Conservation (phyloP, 78 protist genomes). For the Creolimax fragrantissima region DNA sequence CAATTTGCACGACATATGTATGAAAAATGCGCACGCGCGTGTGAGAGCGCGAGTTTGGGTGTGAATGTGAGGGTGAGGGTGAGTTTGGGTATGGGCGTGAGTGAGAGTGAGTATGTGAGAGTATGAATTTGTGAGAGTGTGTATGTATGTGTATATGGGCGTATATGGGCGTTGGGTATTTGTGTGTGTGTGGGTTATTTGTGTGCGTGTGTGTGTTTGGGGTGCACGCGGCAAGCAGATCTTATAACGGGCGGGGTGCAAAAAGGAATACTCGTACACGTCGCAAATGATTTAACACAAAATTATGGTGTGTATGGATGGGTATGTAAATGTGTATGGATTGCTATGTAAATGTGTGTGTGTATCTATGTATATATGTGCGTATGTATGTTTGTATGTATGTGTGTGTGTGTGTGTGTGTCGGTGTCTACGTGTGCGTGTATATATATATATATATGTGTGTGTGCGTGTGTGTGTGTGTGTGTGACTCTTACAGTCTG, state of each 20-base stretch:
- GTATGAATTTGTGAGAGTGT: background rate
- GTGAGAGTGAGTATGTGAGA: background rate
- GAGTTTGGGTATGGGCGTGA: background rate
- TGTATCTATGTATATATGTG: background rate
- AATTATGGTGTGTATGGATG: too few relatives aligned
- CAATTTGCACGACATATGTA: too few relatives aligned
- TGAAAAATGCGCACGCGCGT: too few relatives aligned
- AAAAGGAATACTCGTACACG: too few relatives aligned
- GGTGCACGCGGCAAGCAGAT: background rate
- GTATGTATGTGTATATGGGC: background rate
- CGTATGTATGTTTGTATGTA: background rate
- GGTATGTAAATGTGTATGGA: background rate
- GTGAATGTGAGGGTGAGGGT: background rate
- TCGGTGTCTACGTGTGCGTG: too few relatives aligned
- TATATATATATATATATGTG: background rate
- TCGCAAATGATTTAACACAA: too few relatives aligned
- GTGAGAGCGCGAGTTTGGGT: background rate
- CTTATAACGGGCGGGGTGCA: too few relatives aligned
- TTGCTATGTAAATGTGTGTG: background rate
- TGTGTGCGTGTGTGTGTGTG: too few relatives aligned
- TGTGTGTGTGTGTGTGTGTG: background rate
- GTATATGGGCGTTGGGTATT: background rate
- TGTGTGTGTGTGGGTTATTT: background rate
- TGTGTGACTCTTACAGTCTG: too few relatives aligned
- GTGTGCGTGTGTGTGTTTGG: background rate